These are phyloP conservation scores for Tirmania nivea DNA, from an alignment of 495 filamentous ascomycete species.

Conservation along the genomic window DNA sequence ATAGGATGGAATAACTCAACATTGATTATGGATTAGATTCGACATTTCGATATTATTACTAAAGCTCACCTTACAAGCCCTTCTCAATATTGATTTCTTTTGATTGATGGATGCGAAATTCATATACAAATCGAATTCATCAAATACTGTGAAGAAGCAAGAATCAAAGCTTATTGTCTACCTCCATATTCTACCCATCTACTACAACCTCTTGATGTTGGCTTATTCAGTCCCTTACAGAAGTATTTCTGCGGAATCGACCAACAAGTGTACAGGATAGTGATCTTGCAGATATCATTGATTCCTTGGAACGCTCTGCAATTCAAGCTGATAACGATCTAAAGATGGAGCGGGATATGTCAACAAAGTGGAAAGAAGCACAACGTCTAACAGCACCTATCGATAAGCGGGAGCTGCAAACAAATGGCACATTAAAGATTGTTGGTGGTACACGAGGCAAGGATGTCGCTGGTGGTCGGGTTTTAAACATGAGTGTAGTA, in stretches of 20 bases:
- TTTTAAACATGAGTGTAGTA: too few relatives aligned
- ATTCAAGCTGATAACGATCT: neutral
- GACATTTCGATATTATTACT: slow-evolving; percentile 11
- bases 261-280: neutral
- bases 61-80: neutral
- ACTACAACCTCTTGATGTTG: slow-evolving; percentile 5
- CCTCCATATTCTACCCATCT: slow-evolving; percentile 4
- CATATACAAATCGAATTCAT: slow-evolving; percentile 6
- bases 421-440: neutral
- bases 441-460: neutral
- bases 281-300: neutral
- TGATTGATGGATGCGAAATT: slow-evolving; percentile 4
- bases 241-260: neutral
- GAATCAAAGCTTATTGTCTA: slow-evolving; percentile 5
- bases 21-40: slow-evolving; percentile 10
- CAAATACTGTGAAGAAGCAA: slow-evolving; percentile 2
- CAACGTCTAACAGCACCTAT: neutral
- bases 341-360: neutral
- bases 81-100: neutral
- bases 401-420: neutral
- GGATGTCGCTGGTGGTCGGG: too few relatives aligned
- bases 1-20: slow-evolving; percentile 14
- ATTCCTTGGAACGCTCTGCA: neutral
- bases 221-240: slow-evolving; percentile 1
- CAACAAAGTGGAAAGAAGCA: neutral